phyloP scores from a whole-genome alignment of 1,139 yeast genomes.

The Taphrina betulina region DNA sequence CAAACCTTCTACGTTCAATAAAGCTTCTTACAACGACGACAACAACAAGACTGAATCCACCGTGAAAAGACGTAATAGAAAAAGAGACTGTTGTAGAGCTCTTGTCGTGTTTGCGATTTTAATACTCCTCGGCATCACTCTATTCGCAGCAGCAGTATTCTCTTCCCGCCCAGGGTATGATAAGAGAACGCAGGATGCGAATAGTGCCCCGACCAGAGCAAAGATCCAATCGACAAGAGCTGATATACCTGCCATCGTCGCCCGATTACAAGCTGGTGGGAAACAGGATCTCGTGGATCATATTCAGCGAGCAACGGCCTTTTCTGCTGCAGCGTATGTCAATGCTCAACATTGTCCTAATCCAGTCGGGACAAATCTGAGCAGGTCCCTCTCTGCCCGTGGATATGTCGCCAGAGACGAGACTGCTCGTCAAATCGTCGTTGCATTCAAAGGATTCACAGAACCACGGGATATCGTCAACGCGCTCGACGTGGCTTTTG shows the following conservation, averaged over 20 bases:
- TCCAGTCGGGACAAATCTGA: slow-evolving; percentile 22
- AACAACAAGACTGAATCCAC: too few species aligned
- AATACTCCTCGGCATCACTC: background rate
- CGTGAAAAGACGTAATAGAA: too few species aligned
- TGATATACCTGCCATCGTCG: background rate
- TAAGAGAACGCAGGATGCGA: slow-evolving; percentile 15
- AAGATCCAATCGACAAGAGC: slow-evolving; percentile 5
- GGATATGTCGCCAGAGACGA: slow-evolving; percentile 22
- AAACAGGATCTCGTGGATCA: slow-evolving; percentile 19
- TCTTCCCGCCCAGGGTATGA: slow-evolving; percentile 21
- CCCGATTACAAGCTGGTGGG: background rate
- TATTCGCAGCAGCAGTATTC: slow-evolving; percentile 1
- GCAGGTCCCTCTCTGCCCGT: background rate
- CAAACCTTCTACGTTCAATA: too few species aligned
- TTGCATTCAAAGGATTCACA: slow-evolving; percentile 21
- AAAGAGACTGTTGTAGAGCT: too few species aligned
- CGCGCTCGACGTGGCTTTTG: background rate
- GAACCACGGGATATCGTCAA: background rate
- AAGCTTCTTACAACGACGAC: too few species aligned
- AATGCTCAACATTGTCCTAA: slow-evolving; percentile 17
- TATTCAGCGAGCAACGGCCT: slow-evolving; percentile 17
- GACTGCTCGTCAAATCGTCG: slow-evolving; percentile 4
- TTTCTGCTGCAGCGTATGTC: slow-evolving; percentile 18
- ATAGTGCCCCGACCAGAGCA: slow-evolving; percentile 8
- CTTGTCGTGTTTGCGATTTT: too few species aligned